These are phyloP conservation scores for Diplosphaera chodatii DNA, from an alignment of 139 green algal genomes.

Conservation along the genomic window DNA sequence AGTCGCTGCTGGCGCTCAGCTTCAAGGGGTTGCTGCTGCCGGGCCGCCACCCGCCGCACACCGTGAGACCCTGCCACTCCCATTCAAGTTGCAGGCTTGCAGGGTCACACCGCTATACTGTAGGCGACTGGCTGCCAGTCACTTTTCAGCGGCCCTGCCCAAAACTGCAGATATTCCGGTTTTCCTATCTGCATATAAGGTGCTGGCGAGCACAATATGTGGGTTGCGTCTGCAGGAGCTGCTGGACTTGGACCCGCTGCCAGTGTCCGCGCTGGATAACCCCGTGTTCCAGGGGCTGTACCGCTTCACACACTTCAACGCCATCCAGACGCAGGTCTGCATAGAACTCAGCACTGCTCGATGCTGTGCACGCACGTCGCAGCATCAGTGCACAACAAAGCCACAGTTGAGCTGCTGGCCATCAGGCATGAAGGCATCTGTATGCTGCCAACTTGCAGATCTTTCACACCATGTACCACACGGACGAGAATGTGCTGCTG, in stretches of 20 bases:
- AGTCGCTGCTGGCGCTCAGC: slow-evolving; percentile 53
- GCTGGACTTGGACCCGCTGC: slow-evolving; percentile 90
- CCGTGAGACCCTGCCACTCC: too few relatives aligned
- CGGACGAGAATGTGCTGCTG: slow-evolving; percentile 89
- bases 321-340: slow-evolving; percentile 87
- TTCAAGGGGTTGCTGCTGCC: slow-evolving; percentile 77
- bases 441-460: slow-evolving; percentile 48
- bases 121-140: too few relatives aligned
- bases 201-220: too few relatives aligned
- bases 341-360: too few relatives aligned
- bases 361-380: too few relatives aligned
- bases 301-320: slow-evolving; percentile 96
- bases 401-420: too few relatives aligned
- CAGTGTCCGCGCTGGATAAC: slow-evolving; percentile 72
- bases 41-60: slow-evolving; percentile 49
- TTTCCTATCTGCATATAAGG: too few relatives aligned
- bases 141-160: too few relatives aligned
- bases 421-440: neutral
- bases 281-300: slow-evolving; percentile 71
- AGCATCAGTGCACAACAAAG: too few relatives aligned
- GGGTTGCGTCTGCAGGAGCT: slow-evolving; percentile 61
- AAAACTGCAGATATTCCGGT: too few relatives aligned
- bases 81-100: too few relatives aligned
- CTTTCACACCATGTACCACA: slow-evolving; percentile 97
- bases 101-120: too few relatives aligned